Conservation (phyloP, 768 basidiomycete genomes). For the Pseudohyphozyma bogoriensis region DNA sequence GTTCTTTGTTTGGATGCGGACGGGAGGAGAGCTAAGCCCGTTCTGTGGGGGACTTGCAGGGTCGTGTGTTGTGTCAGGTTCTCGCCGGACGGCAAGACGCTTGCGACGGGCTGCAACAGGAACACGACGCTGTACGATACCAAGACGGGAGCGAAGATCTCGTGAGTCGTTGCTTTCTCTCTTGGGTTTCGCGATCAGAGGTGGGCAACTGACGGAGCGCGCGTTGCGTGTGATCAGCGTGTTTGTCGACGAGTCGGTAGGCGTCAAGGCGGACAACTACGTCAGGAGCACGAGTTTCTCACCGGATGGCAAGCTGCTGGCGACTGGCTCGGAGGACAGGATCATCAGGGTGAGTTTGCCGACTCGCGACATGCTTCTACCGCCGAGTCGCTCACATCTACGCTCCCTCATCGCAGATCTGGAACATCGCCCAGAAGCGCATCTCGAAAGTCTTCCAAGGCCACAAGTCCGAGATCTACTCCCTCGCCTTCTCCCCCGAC, state of each 20-base stretch:
- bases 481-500: constrained; percentile 80
- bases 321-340: constrained; percentile 81
- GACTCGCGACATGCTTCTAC: no score
- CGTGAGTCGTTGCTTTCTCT: constrained; percentile 45
- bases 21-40: background rate
- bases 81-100: constrained; percentile 81
- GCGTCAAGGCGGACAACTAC: constrained; percentile 67
- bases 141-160: constrained; percentile 71
- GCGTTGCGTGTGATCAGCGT: constrained; percentile 46
- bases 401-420: constrained; percentile 51
- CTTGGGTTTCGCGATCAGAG: no score
- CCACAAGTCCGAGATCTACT: constrained; percentile 87
- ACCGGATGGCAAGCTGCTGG: constrained; percentile 59
- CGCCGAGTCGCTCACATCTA: background rate
- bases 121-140: constrained; percentile 93
- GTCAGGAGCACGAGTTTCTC: constrained; percentile 75
- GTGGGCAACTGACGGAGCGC: no score
- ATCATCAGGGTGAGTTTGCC: constrained; percentile 62
- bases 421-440: constrained; percentile 74
- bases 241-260: constrained; percentile 65
- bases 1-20: background rate
- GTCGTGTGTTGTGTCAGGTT: constrained; percentile 86
- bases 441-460: constrained; percentile 76
- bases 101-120: constrained; percentile 93
- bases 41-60: constrained; percentile 37